Base-by-base conservation (phyloP, 805 yeast genomes). In the Ogataea ramenticola region DNA sequence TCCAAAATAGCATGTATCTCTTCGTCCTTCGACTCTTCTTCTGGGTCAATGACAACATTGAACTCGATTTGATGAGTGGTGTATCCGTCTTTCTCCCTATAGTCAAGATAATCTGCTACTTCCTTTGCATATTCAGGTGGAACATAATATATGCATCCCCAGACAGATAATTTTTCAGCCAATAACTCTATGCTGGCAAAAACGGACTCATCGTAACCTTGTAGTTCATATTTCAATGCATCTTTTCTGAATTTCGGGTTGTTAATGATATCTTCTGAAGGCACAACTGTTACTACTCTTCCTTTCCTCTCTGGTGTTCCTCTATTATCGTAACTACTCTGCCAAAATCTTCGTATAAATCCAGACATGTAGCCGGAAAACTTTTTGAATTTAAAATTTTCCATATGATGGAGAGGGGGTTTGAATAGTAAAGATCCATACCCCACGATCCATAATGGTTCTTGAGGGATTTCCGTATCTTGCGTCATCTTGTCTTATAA, bases 241-340 rank as follows among this genome's bases (percentile, higher is more conserved):
- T 79, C 80, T 2, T 64, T 48, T 31, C 68, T 66, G 44, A 79
- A 73, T 2, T 43, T 51, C 0, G 51, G 45, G 47, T 77, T 67
- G 2, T 53, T 43, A 22, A 74, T 57, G 16, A 84, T 69, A 45
- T 78, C 79, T 8, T 73, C 72, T 38, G 75, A 66, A 10, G 89
- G 75, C 1, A 90, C 69, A 39, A 90, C 66, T 0, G 97, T 90
- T 10, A 77, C 96, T 1, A 90, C 97, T 30, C 97, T 64, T 0
- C 98, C 98, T 1, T 95, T 96, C n/a, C 65, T 58, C 45, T 77
- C 86, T 0, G 87, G 88, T 0, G 95, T 84, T 1, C 97, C 97
- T 43, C 97, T 66, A 61, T 91, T 96, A 60, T 90, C 97, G 21
- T 82, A 78, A 11, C 93, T 82, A 31, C 86, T 75, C 61, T 90